A percentile compares a stretch with the other conserved stretches of the same genome.
Conservation (phyloP, 805 yeast genomes). For the Kluyveromyces nonfermentans region DNA sequence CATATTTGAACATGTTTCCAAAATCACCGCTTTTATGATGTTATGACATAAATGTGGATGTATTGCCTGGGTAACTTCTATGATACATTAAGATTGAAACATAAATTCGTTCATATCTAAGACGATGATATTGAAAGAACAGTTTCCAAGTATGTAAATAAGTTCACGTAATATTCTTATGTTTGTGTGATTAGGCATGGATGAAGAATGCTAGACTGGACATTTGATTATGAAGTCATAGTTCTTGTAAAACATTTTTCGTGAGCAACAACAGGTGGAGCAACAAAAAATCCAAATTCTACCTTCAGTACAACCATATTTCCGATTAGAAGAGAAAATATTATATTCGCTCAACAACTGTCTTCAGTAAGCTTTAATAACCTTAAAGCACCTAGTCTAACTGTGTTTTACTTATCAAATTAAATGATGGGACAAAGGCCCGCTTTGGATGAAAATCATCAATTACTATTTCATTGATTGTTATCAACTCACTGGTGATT, state of each 20-base stretch:
- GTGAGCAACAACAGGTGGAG: constrained; percentile 44
- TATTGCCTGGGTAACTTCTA: constrained; percentile 30
- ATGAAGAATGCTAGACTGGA: constrained; percentile 64
- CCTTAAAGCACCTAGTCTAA: constrained; percentile 37
- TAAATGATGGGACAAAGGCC: constrained; percentile 47
- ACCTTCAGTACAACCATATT: constrained; percentile 32
- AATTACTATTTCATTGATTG: constrained; percentile 37
- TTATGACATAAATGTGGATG: constrained; percentile 13
- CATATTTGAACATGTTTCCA: constrained; percentile 29
- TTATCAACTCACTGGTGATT: constrained; percentile 46
- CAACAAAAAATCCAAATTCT: constrained; percentile 33
- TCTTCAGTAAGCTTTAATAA: constrained; percentile 36
- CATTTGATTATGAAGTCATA: constrained; percentile 39
- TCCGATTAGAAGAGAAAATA: constrained; percentile 57
- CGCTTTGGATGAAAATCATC: constrained; percentile 39
- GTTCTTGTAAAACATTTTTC: constrained; percentile 42
- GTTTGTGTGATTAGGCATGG: constrained; percentile 63
- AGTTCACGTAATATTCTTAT: constrained; percentile 58
- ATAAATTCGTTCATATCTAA: constrained; percentile 47
- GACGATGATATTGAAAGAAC: constrained; percentile 36
- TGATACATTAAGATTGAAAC: constrained; percentile 48
- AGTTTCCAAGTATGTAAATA: constrained; percentile 40
- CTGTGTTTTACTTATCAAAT: constrained; percentile 59
- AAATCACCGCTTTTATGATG: constrained; percentile 30
- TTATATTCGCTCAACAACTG: constrained; percentile 44